Percentiles rank a stretch among this genome's conserved stretches.
phyloP scores from a whole-genome alignment of 1,284 basidiomycete species.

The Pulchroboletus neoregius region DNA sequence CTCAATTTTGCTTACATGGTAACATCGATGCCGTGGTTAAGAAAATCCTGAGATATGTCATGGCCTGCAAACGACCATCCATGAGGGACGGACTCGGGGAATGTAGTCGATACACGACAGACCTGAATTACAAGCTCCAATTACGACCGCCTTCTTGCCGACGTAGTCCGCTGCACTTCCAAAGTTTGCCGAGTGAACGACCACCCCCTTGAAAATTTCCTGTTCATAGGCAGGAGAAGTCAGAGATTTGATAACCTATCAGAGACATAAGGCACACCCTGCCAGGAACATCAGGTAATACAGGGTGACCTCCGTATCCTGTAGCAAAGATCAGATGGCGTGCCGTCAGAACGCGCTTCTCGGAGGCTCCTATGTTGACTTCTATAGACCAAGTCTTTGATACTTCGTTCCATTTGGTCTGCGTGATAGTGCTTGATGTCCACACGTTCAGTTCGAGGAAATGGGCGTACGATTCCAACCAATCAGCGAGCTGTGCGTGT shows the following conservation, averaged over 20 bases:
- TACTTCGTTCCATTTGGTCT: constrained; percentile 37
- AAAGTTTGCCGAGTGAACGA: constrained; percentile 48
- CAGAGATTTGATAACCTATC: constrained; percentile 1
- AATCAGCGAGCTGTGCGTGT: constrained; percentile 52
- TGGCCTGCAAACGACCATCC: constrained; percentile 29
- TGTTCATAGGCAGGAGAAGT: constrained; percentile 15
- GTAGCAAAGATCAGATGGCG: constrained; percentile 60
- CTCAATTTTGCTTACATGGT: constrained; percentile 1
- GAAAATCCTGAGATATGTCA: constrained; percentile 40
- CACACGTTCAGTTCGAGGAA: constrained; percentile 63
- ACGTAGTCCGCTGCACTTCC: constrained; percentile 41
- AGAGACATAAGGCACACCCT: constrained; percentile 17
- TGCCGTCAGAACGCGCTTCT: constrained; percentile 46
- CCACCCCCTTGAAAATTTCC: constrained; percentile 47
- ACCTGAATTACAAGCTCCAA: constrained; percentile 56
- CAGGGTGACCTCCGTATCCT: constrained; percentile 53
- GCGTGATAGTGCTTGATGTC: constrained; percentile 49
- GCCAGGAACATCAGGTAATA: constrained; percentile 47
- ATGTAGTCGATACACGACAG: constrained; percentile 1
- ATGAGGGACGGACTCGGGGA: background rate
- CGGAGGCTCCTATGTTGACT: constrained; percentile 40
- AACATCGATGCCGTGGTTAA: constrained; percentile 37
- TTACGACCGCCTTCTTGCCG: constrained; percentile 54
- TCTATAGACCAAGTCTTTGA: constrained; percentile 54
- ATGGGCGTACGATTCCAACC: constrained; percentile 65